Percentiles rank a stretch among this genome's conserved stretches.
Conservation (phyloP, 139 green algal genomes). For the Cymbomonas tetramitiformis region DNA sequence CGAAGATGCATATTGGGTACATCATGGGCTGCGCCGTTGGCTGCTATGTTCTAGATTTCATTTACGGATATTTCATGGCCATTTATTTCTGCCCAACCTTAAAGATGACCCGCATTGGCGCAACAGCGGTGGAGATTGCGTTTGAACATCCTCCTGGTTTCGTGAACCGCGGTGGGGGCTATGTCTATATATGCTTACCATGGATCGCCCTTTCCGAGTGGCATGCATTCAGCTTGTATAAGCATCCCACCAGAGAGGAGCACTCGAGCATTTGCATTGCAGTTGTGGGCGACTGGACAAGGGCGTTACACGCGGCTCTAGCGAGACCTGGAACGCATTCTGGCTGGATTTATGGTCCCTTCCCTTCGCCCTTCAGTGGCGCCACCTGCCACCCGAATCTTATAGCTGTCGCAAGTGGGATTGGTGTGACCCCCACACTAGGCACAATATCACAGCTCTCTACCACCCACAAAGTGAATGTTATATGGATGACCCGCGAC, state of each 20-base stretch:
- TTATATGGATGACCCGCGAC: constrained; percentile 4
- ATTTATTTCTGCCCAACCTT: not conserved
- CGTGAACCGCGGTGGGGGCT: not conserved
- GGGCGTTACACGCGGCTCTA: not conserved
- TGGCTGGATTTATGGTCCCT: not conserved
- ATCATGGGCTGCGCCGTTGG: not conserved
- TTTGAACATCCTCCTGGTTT: constrained; percentile 9
- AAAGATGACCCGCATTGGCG: not conserved
- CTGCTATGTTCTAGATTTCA: not conserved
- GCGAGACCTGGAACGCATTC: not conserved
- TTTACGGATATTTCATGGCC: not conserved
- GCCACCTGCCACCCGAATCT: not conserved
- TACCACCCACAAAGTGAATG: not conserved
- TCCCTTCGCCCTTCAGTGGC: not conserved
- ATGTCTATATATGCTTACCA: constrained; percentile 2
- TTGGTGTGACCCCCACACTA: constrained; percentile 11
- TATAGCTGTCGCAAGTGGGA: constrained; percentile 2
- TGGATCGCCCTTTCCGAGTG: not conserved
- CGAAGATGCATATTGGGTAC: not conserved
- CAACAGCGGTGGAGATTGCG: not conserved
- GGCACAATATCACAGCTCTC: not conserved
- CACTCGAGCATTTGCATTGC: constrained; percentile 1
- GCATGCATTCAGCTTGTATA: constrained; percentile 6
- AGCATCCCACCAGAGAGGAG: not conserved
- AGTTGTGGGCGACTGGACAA: constrained; percentile 4